A percentile compares a stretch with the other conserved stretches of the same genome.
Conservation (phyloP, 495 filamentous ascomycete genomes). For the Tuber calosporum region DNA sequence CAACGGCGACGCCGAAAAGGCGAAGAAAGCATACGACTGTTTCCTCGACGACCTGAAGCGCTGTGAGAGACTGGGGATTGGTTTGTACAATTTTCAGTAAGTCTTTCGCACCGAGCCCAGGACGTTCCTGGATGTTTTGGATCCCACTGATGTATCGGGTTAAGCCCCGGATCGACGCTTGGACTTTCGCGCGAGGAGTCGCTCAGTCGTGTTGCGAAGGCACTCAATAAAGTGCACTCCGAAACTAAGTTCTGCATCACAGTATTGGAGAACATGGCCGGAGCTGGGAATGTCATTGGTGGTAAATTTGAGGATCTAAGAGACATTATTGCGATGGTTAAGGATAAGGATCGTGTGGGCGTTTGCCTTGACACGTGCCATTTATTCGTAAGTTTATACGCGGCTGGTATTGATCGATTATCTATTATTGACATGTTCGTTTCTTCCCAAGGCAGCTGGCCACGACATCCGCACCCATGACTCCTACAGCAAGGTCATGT, state of each 20-base stretch:
- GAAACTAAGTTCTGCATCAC: slow-evolving; percentile 68
- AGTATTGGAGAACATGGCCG: slow-evolving; percentile 92
- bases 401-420: neutral
- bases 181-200: slow-evolving; percentile 59
- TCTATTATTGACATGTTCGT: neutral
- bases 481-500: slow-evolving; percentile 64
- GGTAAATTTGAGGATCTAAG: slow-evolving; percentile 74
- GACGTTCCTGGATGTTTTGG: neutral
- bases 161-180: slow-evolving; percentile 67
- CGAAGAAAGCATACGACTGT: slow-evolving; percentile 73
- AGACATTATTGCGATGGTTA: slow-evolving; percentile 69
- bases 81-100: slow-evolving; percentile 90
- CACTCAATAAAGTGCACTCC: slow-evolving; percentile 71
- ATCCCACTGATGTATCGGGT: slow-evolving; percentile 21
- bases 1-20: slow-evolving; percentile 67
- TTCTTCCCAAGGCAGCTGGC: slow-evolving; percentile 55
- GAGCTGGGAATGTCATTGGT: slow-evolving; percentile 73
- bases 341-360: slow-evolving; percentile 79
- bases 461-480: slow-evolving; percentile 76
- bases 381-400: slow-evolving; percentile 54
- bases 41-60: slow-evolving; percentile 85
- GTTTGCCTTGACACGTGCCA: slow-evolving; percentile 97
- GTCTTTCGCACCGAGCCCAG: slow-evolving; percentile 13
- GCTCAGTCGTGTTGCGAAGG: slow-evolving; percentile 65
- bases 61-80: slow-evolving; percentile 82